Evolutionary conservation across 1,284 basidiomycete species (phyloP).

Genomic region (Taiwanofungus camphoratus): DNA sequence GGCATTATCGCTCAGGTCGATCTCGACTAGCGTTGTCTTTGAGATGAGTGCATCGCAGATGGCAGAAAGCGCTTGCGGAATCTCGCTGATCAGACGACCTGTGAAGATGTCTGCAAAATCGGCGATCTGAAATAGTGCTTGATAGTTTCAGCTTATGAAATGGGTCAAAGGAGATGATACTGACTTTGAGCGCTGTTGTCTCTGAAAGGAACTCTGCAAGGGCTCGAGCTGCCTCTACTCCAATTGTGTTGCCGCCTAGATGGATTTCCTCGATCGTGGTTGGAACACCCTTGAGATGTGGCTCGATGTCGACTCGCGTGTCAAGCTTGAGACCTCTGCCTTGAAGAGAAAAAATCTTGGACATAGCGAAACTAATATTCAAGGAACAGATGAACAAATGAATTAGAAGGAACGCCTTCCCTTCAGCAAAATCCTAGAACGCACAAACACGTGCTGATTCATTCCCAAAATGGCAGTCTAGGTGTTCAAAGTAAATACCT

Average conservation of each 20-base stretch:
- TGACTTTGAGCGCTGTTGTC: constrained; percentile 66
- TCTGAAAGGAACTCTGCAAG: constrained; percentile 78
- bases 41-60: constrained; percentile 85
- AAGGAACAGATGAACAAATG: no score
- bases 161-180: constrained; percentile 1
- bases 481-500: no score
- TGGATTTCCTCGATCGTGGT: constrained; percentile 82
- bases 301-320: constrained; percentile 73
- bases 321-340: constrained; percentile 83
- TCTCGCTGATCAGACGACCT: constrained; percentile 92
- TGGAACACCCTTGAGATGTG: constrained; percentile 65
- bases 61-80: constrained; percentile 84
- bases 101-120: constrained; percentile 99
- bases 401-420: no score
- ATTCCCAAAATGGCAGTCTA: no score
- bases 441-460: no score
- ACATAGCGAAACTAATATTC: constrained; percentile 17
- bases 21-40: constrained; percentile 77
- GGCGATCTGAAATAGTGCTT: constrained; percentile 57
- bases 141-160: constrained; percentile 6
- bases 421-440: no score
- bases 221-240: constrained; percentile 85
- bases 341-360: constrained; percentile 52
- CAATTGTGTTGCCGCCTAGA: constrained; percentile 94
- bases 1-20: constrained; percentile 94